Percentiles rank a stretch among this genome's conserved stretches.
Conservation (phyloP, 2,329 filamentous ascomycete genomes). For the Aureobasidium musti region DNA sequence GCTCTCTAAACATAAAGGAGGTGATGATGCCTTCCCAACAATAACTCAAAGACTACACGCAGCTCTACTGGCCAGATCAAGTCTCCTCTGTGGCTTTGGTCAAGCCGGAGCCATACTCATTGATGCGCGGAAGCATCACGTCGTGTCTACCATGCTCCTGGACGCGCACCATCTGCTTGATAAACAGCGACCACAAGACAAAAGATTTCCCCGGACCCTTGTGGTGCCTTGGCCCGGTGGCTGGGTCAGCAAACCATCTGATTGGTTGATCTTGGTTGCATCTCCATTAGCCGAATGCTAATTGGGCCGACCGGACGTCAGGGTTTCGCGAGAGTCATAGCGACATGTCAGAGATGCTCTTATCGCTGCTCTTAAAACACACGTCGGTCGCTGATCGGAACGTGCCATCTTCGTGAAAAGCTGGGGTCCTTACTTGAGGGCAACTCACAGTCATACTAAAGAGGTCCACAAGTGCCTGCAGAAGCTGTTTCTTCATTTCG, state of each 20-base stretch:
- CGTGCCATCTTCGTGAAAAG: background rate
- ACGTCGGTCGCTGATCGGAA: slow-evolving; percentile 1
- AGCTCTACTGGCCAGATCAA: background rate
- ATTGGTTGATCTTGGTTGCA: background rate
- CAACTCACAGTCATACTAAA: no score
- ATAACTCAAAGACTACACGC: background rate
- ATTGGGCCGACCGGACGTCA: slow-evolving; percentile 4
- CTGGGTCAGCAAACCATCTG: slow-evolving; percentile 14
- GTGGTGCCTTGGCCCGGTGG: background rate
- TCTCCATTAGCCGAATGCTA: background rate
- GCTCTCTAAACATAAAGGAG: background rate
- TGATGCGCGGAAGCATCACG: no score
- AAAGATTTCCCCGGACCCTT: slow-evolving; percentile 27
- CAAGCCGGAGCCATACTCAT: background rate
- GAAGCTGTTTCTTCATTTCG: background rate
- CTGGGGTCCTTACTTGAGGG: background rate
- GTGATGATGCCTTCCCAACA: background rate
- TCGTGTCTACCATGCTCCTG: background rate
- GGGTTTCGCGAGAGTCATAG: slow-evolving; percentile 3
- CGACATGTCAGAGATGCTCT: slow-evolving; percentile 16
- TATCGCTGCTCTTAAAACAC: slow-evolving; percentile 18
- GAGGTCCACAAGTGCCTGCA: background rate
- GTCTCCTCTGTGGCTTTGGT: background rate
- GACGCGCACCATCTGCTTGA: background rate
- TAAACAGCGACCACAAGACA: background rate